These are phyloP conservation scores for Botryotinia calthae DNA, from an alignment of 2,329 filamentous ascomycete genomes.

Conservation along the genomic window DNA sequence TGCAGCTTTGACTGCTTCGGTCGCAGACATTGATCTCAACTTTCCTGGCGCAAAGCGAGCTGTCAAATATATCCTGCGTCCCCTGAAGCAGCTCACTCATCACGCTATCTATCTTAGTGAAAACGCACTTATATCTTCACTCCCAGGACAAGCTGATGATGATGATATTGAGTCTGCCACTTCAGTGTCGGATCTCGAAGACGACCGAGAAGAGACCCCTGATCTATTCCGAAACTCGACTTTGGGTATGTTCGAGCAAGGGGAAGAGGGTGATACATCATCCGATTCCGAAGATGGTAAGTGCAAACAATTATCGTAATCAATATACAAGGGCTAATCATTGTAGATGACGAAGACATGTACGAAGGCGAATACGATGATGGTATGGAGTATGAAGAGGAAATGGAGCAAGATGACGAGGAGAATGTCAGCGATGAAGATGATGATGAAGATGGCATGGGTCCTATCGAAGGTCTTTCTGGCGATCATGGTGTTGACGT, in stretches of 20 bases:
- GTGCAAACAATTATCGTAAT: conserved; percentile 17
- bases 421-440: conserved; percentile 90
- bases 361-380: conserved; percentile 86
- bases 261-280: conserved; percentile 76
- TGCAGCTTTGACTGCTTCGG: conserved; percentile 80
- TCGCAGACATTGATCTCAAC: conserved; percentile 93
- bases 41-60: conserved; percentile 90
- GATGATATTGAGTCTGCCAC: conserved; percentile 86
- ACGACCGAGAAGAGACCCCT: conserved; percentile 88
- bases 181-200: conserved; percentile 83
- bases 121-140: conserved; percentile 58
- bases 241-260: conserved; percentile 87
- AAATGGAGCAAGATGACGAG: conserved; percentile 73
- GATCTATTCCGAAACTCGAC: conserved; percentile 97
- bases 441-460: conserved; percentile 79
- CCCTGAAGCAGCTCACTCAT: conserved; percentile 81
- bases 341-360: conserved; percentile 80
- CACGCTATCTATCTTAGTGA: conserved; percentile 86
- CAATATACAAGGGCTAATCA: conserved; percentile 35
- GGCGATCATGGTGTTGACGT: conserved; percentile 59
- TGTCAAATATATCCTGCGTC: conserved; percentile 92
- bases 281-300: conserved; percentile 62
- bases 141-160: conserved; percentile 69
- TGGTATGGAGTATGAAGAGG: conserved; percentile 91
- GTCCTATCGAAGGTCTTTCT: conserved; percentile 73